Conservation (phyloP, 257 asterid genomes). For the Nicotiana noctiflora region DNA sequence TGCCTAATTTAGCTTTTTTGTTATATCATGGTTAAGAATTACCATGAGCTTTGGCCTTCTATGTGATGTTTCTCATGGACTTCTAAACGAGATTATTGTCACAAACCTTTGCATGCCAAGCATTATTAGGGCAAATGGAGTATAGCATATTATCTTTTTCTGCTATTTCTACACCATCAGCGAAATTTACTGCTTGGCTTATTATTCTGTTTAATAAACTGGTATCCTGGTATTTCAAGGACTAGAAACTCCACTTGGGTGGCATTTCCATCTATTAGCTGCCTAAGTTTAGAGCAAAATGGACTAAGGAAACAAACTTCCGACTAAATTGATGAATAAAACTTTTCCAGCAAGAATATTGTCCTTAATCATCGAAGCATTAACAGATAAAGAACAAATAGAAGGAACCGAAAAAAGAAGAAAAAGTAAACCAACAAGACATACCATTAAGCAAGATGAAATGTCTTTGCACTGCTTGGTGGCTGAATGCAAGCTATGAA, state of each 20-base stretch:
- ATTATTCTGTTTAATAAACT: not conserved
- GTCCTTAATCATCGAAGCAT: not conserved
- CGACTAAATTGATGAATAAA: not conserved
- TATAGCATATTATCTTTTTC: not conserved
- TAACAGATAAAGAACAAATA: not conserved
- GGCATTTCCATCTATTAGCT: not conserved
- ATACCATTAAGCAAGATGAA: conserved; percentile 43
- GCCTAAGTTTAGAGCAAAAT: not conserved
- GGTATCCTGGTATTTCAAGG: not conserved
- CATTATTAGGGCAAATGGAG: not conserved
- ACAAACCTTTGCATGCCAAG: not conserved
- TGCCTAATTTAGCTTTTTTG: not conserved
- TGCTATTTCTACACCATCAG: not conserved
- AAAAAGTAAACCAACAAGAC: not conserved
- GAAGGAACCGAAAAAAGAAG: not conserved
- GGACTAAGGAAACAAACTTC: not conserved
- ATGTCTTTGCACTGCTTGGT: conserved; percentile 44
- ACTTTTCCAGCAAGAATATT: not conserved
- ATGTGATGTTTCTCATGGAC: not conserved
- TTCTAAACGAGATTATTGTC: not conserved
- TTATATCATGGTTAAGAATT: not conserved
- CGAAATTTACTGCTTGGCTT: not conserved
- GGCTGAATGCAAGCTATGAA: conserved; percentile 17
- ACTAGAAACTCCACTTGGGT: not conserved
- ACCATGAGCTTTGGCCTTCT: not conserved